Evolutionary conservation across 257 asterid genomes (phyloP).

Genomic region (Striga asiatica): DNA sequence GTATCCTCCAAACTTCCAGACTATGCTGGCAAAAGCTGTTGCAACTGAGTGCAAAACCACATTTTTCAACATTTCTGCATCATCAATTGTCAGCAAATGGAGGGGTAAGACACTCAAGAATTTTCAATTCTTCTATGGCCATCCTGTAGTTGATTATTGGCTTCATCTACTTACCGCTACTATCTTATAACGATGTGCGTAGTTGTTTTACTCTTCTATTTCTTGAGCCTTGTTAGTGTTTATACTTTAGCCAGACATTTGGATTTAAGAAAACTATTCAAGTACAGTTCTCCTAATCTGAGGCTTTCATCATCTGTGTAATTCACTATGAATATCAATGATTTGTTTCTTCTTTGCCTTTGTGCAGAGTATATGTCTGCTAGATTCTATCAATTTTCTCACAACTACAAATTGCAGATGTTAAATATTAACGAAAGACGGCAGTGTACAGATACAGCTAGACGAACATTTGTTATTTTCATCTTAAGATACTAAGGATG

Average conservation of each 20-base stretch:
- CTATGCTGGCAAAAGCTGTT: slow-evolving; percentile 99
- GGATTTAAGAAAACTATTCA: neutral
- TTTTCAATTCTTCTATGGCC: neutral
- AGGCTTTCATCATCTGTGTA: neutral
- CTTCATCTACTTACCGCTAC: neutral
- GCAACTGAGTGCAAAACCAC: slow-evolving; percentile 99
- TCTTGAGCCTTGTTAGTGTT: neutral
- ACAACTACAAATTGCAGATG: neutral
- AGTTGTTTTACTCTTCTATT: neutral
- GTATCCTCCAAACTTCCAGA: slow-evolving; percentile 35
- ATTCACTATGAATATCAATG: neutral
- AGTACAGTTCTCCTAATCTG: neutral
- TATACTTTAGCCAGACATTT: neutral
- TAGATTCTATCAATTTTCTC: neutral
- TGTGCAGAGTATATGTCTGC: neutral
- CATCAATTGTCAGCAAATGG: slow-evolving; percentile 99
- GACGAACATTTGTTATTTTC: slow-evolving; percentile 3
- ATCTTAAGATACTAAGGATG: slow-evolving; percentile 6
- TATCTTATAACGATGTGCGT: neutral
- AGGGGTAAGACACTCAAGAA: slow-evolving; percentile 51
- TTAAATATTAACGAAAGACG: neutral
- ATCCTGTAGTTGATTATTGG: slow-evolving; percentile 3
- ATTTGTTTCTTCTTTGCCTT: slow-evolving; percentile 10
- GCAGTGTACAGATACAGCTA: neutral
- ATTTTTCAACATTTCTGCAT: slow-evolving; percentile 96